A percentile compares a stretch with the other conserved stretches of the same genome.
These are phyloP conservation scores for Iodosphaeria phyllophila DNA, from an alignment of 2,329 filamentous ascomycete genomes.

Conservation along the genomic window DNA sequence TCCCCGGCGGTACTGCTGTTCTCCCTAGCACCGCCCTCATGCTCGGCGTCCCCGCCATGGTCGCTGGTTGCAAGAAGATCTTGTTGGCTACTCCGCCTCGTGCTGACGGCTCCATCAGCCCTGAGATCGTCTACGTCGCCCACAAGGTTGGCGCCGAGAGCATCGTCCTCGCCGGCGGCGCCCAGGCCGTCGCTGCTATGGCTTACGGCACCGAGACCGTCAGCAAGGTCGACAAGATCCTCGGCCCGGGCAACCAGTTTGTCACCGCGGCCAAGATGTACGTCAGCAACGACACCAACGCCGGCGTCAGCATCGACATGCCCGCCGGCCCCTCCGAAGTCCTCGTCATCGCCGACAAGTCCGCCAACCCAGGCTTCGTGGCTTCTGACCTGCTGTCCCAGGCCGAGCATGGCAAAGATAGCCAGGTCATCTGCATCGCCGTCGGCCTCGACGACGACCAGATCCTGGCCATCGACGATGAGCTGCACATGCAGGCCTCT, in stretches of 20 bases:
- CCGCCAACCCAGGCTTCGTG: slow-evolving; percentile 83
- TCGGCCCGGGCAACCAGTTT: slow-evolving; percentile 95
- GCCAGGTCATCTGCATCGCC: slow-evolving; percentile 81
- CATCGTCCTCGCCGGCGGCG: slow-evolving; percentile 88
- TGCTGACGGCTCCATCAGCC: slow-evolving; percentile 74
- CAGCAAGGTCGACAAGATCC: slow-evolving; percentile 95
- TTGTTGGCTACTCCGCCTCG: slow-evolving; percentile 84
- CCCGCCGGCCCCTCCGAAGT: slow-evolving; percentile 93
- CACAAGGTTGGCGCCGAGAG: slow-evolving; percentile 93
- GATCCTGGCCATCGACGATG: slow-evolving; percentile 71
- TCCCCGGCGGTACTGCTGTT: slow-evolving; percentile 93
- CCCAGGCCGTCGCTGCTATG: slow-evolving; percentile 89
- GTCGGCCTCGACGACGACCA: slow-evolving; percentile 58
- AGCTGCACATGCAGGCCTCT: slow-evolving; percentile 73
- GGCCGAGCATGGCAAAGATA: slow-evolving; percentile 92
- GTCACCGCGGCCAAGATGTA: slow-evolving; percentile 98
- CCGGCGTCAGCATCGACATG: slow-evolving; percentile 94
- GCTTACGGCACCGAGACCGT: slow-evolving; percentile 93
- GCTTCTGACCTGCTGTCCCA: slow-evolving; percentile 89
- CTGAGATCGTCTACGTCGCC: slow-evolving; percentile 92
- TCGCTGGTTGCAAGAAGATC: slow-evolving; percentile 89
- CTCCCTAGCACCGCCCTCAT: slow-evolving; percentile 92
- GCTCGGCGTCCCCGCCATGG: slow-evolving; percentile 94
- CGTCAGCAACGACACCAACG: slow-evolving; percentile 92
- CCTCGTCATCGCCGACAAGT: slow-evolving; percentile 80